A percentile compares a stretch with the other conserved stretches of the same genome.
These are phyloP conservation scores for Trypanosoma cruzi DNA, from an alignment of 208 protist species.

Conservation along the genomic window DNA sequence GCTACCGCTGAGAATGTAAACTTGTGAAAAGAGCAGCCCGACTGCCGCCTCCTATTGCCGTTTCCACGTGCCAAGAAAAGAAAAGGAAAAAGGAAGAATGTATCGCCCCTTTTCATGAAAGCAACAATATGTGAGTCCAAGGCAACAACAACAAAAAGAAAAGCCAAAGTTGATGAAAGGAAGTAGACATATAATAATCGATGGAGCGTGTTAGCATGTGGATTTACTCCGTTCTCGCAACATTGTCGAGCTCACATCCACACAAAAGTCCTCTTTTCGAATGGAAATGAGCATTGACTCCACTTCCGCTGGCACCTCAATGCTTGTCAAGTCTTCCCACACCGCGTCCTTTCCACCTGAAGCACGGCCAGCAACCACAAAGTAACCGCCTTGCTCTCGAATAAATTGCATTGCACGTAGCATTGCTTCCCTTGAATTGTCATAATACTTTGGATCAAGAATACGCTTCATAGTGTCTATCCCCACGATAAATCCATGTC, in stretches of 20 bases:
- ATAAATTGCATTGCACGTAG: conserved; percentile 22
- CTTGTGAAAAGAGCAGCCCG: not conserved
- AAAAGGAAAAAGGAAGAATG: conserved; percentile 22
- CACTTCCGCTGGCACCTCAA: conserved; percentile 41
- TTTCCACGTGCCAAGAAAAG: not conserved
- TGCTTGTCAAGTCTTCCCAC: conserved; percentile 46
- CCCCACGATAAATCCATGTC: conserved; percentile 72
- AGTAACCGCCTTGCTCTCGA: conserved; percentile 25
- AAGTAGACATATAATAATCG: conserved; percentile 16
- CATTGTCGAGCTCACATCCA: conserved; percentile 78
- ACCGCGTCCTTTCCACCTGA: conserved; percentile 17
- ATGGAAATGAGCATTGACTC: conserved; percentile 56
- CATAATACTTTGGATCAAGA: conserved; percentile 73
- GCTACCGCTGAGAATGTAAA: too few relatives aligned
- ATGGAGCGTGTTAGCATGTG: not conserved
- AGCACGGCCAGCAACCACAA: conserved; percentile 39
- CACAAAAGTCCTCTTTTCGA: conserved; percentile 46
- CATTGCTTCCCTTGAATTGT: conserved; percentile 22
- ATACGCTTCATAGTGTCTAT: conserved; percentile 74
- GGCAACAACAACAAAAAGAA: too few relatives aligned
- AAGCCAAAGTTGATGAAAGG: not conserved
- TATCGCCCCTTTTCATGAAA: too few relatives aligned
- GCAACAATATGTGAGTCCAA: too few relatives aligned
- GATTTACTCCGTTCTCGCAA: conserved; percentile 28
- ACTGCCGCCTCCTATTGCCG: not conserved